phyloP scores from a whole-genome alignment of 352 stramenopile genomes.

The Phytophthora quininea region DNA sequence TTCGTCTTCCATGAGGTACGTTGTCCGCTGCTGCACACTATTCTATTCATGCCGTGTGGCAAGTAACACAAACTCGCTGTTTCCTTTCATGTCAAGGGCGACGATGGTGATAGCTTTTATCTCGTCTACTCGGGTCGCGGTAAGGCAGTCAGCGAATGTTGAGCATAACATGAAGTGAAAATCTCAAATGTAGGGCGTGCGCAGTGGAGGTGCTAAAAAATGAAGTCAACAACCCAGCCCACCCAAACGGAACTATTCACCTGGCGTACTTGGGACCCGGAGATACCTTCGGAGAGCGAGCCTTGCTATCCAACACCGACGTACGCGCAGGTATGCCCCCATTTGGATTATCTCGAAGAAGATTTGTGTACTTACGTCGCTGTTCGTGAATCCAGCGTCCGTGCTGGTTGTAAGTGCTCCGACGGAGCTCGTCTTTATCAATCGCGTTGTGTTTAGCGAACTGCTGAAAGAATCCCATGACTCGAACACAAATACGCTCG shows the following conservation, averaged over 20 bases:
- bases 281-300: constrained; percentile 81
- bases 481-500: constrained; percentile 47
- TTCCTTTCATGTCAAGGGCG: constrained; percentile 44
- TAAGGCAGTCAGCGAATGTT: constrained; percentile 14
- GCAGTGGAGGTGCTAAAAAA: constrained; percentile 66
- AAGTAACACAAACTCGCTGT: neutral
- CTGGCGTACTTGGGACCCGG: constrained; percentile 54
- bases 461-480: constrained; percentile 71
- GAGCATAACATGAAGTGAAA: neutral
- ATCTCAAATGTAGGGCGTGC: neutral
- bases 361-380: neutral
- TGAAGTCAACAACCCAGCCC: constrained; percentile 20
- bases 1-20: constrained; percentile 72
- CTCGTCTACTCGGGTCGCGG: constrained; percentile 78
- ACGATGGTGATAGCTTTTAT: constrained; percentile 80
- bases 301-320: constrained; percentile 64
- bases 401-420: constrained; percentile 52
- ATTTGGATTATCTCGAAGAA: neutral
- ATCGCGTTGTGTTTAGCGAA: constrained; percentile 68
- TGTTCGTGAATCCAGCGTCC: constrained; percentile 44
- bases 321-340: constrained; percentile 53
- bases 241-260: constrained; percentile 35
- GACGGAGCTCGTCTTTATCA: constrained; percentile 75
- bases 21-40: neutral
- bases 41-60: neutral